These are phyloP conservation scores for Termitomyces sp. DNA, from an alignment of 768 basidiomycete genomes.

Conservation along the genomic window DNA sequence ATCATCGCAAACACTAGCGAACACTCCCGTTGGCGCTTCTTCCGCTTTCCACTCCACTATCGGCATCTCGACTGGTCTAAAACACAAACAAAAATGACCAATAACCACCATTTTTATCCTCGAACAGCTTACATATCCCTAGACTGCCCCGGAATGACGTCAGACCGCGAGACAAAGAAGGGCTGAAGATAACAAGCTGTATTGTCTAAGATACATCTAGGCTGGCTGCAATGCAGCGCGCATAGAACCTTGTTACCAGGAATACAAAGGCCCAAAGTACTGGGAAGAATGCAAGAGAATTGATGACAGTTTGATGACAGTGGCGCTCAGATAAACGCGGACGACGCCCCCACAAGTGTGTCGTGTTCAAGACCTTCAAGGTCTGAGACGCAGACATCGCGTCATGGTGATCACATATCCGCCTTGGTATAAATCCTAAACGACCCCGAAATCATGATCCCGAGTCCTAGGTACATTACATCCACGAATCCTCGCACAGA, in stretches of 20 bases:
- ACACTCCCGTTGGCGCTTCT: neutral
- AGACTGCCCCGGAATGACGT: constrained; percentile 1
- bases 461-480: constrained; percentile 4
- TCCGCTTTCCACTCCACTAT: neutral
- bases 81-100: neutral
- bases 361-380: neutral
- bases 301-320: too few species aligned
- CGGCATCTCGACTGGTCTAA: neutral
- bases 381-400: constrained; percentile 3
- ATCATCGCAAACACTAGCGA: too few species aligned
- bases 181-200: neutral
- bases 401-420: constrained; percentile 7
- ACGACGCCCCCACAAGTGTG: neutral
- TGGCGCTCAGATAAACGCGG: neutral
- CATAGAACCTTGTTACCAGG: neutral
- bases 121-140: constrained; percentile 3
- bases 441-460: neutral
- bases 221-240: neutral
- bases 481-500: neutral
- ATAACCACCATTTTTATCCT: neutral
- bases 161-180: constrained; percentile 3
- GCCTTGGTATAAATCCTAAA: constrained; percentile 4
- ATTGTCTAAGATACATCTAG: neutral
- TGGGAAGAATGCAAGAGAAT: neutral
- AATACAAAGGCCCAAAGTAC: neutral